Evolutionary conservation across 1,139 yeast species (phyloP), one percentile per base, ranked within the genome.

Genomic region (Dujonia santamariae): DNA sequence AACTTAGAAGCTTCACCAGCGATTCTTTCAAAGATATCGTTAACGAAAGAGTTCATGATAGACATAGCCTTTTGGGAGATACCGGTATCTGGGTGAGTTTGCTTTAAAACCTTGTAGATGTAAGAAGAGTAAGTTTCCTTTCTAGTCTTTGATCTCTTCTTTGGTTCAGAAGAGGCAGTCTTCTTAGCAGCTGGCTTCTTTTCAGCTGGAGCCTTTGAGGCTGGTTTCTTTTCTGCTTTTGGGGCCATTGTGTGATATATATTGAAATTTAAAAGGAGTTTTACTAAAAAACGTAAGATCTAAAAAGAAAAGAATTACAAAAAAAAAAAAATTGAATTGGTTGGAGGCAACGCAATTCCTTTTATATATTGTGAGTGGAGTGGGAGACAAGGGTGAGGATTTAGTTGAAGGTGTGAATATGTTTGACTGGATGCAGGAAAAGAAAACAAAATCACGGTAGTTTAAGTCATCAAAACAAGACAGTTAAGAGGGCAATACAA

Each of bases 51-150:
- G 85, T 92, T 92, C 94, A 92, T 85, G 68, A 92, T 92, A 43
- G 97, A 88, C 97, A 92, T 92, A 53, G 98, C 97, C 72, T 88
- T 87, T 73, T 90, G 96, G 51, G 98, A 92, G 64, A 92, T 92
- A 88, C 98, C 98, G 47, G 98, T 92, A 70, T 92, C 97, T 70
- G 98, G 96, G 74, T 94, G 97, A 49, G 98, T 90, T 79, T 92
- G 96, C 76, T 90, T 87, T 69, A 90, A 82, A 54, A 88, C 97
- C 75, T 92, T 92, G 94, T 90, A 92, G 63, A 92, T 92, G 75
- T 92, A 92, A 47, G 97, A 88, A 50, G 97, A 88, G 80, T 90
- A 92, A 47, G 98, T 88, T 75, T 92, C 97, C 85, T 88, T 90
- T 83, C 98, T 87, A 58, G 94, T 75, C 85, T 90, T 92, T 56